phyloP scores from a whole-genome alignment of 306 rosid species.

The Quercus robur region DNA sequence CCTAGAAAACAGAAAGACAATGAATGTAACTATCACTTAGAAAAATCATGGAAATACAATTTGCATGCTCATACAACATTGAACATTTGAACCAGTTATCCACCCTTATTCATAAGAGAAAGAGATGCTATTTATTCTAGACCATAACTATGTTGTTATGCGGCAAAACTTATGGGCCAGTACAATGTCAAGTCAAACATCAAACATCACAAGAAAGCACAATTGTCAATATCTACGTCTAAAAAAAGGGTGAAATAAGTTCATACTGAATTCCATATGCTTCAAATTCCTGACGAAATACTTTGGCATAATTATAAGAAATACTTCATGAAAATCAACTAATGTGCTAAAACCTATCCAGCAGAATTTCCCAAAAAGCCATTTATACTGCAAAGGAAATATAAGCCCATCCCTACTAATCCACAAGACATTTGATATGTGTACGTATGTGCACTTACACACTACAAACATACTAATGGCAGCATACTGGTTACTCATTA shows the following conservation, averaged over 20 bases:
- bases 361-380: background rate
- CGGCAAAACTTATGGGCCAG: background rate
- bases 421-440: background rate
- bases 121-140: background rate
- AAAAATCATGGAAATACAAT: background rate
- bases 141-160: background rate
- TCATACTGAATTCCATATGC: background rate
- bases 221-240: background rate
- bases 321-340: background rate
- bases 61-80: background rate
- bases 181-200: background rate
- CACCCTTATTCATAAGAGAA: background rate
- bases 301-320: background rate
- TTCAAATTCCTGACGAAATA: background rate
- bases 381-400: background rate
- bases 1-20: background rate
- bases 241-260: background rate
- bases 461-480: background rate
- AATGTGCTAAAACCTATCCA: background rate
- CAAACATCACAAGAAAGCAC: background rate
- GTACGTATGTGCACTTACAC: background rate
- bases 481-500: background rate
- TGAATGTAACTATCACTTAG: background rate
- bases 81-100: background rate
- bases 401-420: background rate